phyloP scores from a whole-genome alignment of 768 basidiomycete genomes.

The Lentinus tigrinus region DNA sequence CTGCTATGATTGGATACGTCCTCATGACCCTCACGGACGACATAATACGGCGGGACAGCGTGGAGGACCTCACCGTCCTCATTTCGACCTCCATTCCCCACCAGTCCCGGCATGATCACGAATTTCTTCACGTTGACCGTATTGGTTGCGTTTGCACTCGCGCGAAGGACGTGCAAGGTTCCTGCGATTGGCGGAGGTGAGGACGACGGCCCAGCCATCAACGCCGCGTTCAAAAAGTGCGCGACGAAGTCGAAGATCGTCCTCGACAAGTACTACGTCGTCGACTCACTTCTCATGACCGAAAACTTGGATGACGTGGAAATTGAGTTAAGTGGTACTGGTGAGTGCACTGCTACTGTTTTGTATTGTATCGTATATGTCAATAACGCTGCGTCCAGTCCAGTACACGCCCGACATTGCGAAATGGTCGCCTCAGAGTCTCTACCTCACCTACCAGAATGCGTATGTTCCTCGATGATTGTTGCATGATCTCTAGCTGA shows the following conservation, averaged over 20 bases:
- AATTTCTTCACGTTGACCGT: not conserved
- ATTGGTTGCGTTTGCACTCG: slow-evolving; percentile 5
- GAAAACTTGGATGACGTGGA: slow-evolving; percentile 37
- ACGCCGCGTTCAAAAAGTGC: slow-evolving; percentile 33
- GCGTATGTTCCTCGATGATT: slow-evolving; percentile 28
- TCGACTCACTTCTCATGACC: slow-evolving; percentile 40
- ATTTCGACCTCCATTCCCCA: not conserved
- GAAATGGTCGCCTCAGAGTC: slow-evolving; percentile 39
- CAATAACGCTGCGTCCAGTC: slow-evolving; percentile 15
- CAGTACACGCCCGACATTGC: slow-evolving; percentile 41
- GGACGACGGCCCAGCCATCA: slow-evolving; percentile 38
- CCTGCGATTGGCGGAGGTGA: slow-evolving; percentile 32
- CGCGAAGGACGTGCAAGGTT: slow-evolving; percentile 26
- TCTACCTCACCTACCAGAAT: slow-evolving; percentile 43
- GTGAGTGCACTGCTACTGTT: slow-evolving; percentile 21
- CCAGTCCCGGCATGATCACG: not conserved
- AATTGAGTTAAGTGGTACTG: slow-evolving; percentile 38
- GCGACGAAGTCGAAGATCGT: slow-evolving; percentile 29
- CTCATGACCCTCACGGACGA: slow-evolving; percentile 1
- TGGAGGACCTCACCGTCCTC: no score
- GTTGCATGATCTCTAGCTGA: not conserved
- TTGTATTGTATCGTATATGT: not conserved
- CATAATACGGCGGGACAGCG: not conserved
- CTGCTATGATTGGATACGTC: not conserved
- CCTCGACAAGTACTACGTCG: slow-evolving; percentile 35